phyloP scores from a whole-genome alignment of 2,329 filamentous ascomycete genomes.

The Parafenestella ontariensis region DNA sequence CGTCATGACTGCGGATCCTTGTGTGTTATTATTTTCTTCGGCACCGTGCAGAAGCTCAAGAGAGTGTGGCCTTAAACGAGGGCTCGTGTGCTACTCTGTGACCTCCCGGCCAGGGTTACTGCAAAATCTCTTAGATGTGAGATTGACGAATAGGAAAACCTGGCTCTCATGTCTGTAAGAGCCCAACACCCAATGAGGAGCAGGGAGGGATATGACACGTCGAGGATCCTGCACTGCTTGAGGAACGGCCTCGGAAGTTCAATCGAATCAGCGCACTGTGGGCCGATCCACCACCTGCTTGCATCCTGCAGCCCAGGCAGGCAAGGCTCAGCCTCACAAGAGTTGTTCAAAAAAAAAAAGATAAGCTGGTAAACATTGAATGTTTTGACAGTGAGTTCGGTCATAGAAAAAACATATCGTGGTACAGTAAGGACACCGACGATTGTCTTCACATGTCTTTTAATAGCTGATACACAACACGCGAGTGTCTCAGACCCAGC shows the following conservation, averaged over 20 bases:
- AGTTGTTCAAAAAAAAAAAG: conserved; percentile 5
- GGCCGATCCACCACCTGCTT: conserved; percentile 31
- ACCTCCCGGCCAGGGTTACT: conserved; percentile 1
- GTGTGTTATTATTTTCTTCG: conserved; percentile 6
- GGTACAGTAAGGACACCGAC: not conserved
- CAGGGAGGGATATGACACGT: conserved; percentile 26
- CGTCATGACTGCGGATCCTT: conserved; percentile 7
- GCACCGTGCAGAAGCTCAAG: conserved; percentile 11
- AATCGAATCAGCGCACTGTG: conserved; percentile 28
- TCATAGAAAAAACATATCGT: not conserved
- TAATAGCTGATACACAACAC: conserved; percentile 13
- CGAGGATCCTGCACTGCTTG: conserved; percentile 23
- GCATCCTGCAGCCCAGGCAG: conserved; percentile 22
- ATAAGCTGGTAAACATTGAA: not conserved
- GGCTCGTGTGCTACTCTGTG: conserved; percentile 6
- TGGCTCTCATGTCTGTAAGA: conserved; percentile 12
- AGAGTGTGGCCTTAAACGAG: conserved; percentile 6
- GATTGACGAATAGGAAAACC: conserved; percentile 21
- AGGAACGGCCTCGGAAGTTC: conserved; percentile 15
- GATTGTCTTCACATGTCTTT: conserved; percentile 6
- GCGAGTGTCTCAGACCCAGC: conserved; percentile 18
- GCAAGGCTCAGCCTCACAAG: conserved; percentile 20
- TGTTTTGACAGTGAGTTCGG: not conserved
- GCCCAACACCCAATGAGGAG: conserved; percentile 25
- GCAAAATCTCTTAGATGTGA: not conserved